A percentile compares a stretch with the other conserved stretches of the same genome.
Conservation (phyloP, 441 rosid species). For the Aleurites moluccanus region DNA sequence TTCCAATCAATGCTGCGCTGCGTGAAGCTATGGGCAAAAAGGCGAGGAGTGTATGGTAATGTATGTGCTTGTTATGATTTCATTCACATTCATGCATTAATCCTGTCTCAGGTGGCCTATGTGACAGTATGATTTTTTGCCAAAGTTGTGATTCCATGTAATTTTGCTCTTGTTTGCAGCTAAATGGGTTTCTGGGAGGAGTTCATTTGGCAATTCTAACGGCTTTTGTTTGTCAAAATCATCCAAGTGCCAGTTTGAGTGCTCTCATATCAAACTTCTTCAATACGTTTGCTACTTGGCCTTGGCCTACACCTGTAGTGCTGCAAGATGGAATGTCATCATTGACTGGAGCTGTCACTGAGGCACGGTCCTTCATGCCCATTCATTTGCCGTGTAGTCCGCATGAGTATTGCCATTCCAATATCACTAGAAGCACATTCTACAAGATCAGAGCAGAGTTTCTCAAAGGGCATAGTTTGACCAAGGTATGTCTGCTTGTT, state of each 20-base stretch:
- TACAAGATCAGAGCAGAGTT: conserved; percentile 52
- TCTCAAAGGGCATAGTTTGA: conserved; percentile 49
- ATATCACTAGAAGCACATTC: conserved; percentile 57
- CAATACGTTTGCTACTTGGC: conserved; percentile 52
- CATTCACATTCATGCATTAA: neutral
- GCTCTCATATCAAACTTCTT: conserved; percentile 44
- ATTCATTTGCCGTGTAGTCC: conserved; percentile 53
- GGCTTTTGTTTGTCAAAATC: conserved; percentile 51
- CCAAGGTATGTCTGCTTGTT: conserved; percentile 33
- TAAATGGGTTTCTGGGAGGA: conserved; percentile 65
- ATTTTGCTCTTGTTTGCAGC: conserved; percentile 29
- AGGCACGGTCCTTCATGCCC: conserved; percentile 46
- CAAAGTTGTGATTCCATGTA: neutral
- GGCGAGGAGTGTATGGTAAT: conserved; percentile 65
- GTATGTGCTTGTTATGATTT: conserved; percentile 34
- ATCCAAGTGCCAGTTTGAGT: conserved; percentile 42
- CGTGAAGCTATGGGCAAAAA: conserved; percentile 57
- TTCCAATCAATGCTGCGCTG: conserved; percentile 52
- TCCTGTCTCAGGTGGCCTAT: conserved; percentile 16
- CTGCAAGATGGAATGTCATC: conserved; percentile 38
- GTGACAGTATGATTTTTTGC: neutral
- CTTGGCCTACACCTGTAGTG: conserved; percentile 55
- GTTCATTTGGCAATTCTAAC: conserved; percentile 57
- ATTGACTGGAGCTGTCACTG: conserved; percentile 26
- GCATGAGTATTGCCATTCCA: conserved; percentile 48